A percentile compares a stretch with the other conserved stretches of the same genome.
These are phyloP conservation scores for Chaetomium sp. DNA, from an alignment of 2,329 filamentous ascomycete species.

Conservation along the genomic window DNA sequence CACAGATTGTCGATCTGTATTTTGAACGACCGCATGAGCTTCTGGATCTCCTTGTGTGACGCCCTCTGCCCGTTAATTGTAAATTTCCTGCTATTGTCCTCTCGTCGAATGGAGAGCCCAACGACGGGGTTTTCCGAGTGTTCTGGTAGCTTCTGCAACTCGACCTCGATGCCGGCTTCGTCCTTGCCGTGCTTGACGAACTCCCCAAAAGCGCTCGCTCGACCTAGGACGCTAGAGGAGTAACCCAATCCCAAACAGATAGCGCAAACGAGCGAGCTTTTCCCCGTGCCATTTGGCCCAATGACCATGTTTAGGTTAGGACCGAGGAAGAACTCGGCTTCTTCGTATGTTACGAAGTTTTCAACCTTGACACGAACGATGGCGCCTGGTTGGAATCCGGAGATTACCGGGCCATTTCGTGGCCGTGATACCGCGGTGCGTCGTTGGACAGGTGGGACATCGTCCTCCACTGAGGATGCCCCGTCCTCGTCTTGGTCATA, in stretches of 20 bases:
- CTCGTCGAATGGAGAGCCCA: constrained; percentile 73
- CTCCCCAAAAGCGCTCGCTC: constrained; percentile 80
- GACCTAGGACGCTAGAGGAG: constrained; percentile 77
- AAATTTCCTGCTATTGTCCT: constrained; percentile 81
- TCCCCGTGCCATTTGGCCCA: constrained; percentile 96
- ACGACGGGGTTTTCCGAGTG: constrained; percentile 71
- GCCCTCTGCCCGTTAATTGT: constrained; percentile 69
- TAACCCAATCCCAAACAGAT: constrained; percentile 93
- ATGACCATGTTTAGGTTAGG: constrained; percentile 98
- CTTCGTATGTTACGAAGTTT: constrained; percentile 94
- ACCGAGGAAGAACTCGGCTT: constrained; percentile 86
- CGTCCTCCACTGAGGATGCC: constrained; percentile 27
- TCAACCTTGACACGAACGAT: constrained; percentile 83
- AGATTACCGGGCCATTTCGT: constrained; percentile 27
- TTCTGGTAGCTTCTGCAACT: constrained; percentile 68
- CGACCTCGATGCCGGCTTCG: constrained; percentile 84
- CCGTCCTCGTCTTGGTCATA: constrained; percentile 21
- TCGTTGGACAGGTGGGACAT: constrained; percentile 20
- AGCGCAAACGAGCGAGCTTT: constrained; percentile 95
- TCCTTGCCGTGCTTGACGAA: constrained; percentile 89
- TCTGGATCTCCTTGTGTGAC: constrained; percentile 65
- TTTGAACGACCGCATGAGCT: constrained; percentile 69
- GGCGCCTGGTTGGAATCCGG: constrained; percentile 69
- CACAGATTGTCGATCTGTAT: constrained; percentile 98
- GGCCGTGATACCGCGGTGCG: constrained; percentile 24